Percentiles rank a stretch among this genome's conserved stretches.
phyloP scores from a whole-genome alignment of 2,329 filamentous ascomycete species.

The Fusarium sp. region DNA sequence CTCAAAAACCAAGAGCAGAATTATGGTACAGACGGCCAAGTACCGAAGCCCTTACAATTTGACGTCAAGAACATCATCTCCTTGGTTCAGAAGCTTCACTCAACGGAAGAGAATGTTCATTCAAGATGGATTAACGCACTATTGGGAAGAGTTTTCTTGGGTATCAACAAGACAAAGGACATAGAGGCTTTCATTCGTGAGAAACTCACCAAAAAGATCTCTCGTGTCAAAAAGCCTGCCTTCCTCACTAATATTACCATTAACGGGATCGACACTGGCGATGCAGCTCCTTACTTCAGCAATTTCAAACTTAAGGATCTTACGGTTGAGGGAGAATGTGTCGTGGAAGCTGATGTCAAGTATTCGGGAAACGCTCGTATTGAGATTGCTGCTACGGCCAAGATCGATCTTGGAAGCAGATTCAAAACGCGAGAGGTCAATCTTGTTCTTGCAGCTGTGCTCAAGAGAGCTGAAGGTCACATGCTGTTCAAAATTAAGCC shows the following conservation, averaged over 20 bases:
- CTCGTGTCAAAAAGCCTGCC: conserved; percentile 88
- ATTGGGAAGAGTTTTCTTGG: conserved; percentile 87
- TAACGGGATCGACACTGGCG: conserved; percentile 84
- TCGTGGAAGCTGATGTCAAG: conserved; percentile 85
- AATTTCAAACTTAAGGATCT: conserved; percentile 90
- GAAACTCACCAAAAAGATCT: conserved; percentile 96
- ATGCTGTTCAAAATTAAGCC: conserved; percentile 89
- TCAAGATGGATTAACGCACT: conserved; percentile 95
- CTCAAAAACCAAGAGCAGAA: conserved; percentile 83
- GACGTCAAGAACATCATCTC: conserved; percentile 88
- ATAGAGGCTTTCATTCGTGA: conserved; percentile 81
- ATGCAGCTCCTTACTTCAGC: conserved; percentile 87
- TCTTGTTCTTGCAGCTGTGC: conserved; percentile 83
- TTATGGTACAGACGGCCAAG: conserved; percentile 62
- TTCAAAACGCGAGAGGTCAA: conserved; percentile 94
- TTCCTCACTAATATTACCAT: conserved; percentile 90
- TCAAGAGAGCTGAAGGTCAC: conserved; percentile 89
- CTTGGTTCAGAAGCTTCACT: conserved; percentile 89
- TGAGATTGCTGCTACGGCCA: conserved; percentile 91
- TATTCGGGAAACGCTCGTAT: conserved; percentile 91
- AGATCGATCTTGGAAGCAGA: conserved; percentile 86
- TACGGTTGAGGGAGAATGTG: conserved; percentile 90
- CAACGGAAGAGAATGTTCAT: conserved; percentile 89
- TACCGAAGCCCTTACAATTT: conserved; percentile 79
- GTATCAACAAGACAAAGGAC: conserved; percentile 84